phyloP scores from a whole-genome alignment of 2,329 filamentous ascomycete species.

The Spiromastix sp. region DNA sequence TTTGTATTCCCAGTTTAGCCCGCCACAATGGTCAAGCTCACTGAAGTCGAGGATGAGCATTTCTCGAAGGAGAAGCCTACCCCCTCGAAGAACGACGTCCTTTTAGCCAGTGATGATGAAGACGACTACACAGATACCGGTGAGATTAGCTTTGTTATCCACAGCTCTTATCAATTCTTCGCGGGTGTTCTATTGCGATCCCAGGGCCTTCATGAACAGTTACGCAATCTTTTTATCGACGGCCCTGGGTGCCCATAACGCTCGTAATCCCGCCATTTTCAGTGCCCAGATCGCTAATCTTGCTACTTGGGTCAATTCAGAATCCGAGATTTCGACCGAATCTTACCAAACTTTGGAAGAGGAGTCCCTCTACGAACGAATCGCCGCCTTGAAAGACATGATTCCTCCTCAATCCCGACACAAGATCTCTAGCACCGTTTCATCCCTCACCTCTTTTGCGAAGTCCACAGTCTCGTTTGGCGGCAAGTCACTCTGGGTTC shows the following conservation, averaged over 20 bases:
- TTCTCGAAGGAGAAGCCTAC: constrained; percentile 63
- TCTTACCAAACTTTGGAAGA: constrained; percentile 53
- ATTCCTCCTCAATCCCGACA: constrained; percentile 62
- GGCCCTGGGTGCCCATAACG: too few species aligned
- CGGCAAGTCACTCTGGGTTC: constrained; percentile 81
- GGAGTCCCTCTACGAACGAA: constrained; percentile 54
- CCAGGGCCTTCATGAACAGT: too few species aligned
- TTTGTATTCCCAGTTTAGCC: not conserved
- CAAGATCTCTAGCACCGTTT: constrained; percentile 51
- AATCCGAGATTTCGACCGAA: constrained; percentile 77
- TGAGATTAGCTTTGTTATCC: too few species aligned
- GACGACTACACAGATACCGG: constrained; percentile 90
- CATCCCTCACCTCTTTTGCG: constrained; percentile 33
- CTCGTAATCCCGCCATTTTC: too few species aligned
- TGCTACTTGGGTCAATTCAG: constrained; percentile 36
- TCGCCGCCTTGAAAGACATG: constrained; percentile 65
- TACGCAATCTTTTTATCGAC: too few species aligned
- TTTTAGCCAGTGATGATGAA: constrained; percentile 49
- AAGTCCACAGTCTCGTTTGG: constrained; percentile 49
- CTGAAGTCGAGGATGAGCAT: constrained; percentile 94
- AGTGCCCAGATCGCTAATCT: too few species aligned
- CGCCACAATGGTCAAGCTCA: constrained; percentile 78
- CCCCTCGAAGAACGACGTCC: constrained; percentile 45
- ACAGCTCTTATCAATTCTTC: too few species aligned
- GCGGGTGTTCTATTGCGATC: too few species aligned